Evolutionary conservation across 2,329 filamentous ascomycete genomes (phyloP).

Genomic region (Microdochium bolleyi): DNA sequence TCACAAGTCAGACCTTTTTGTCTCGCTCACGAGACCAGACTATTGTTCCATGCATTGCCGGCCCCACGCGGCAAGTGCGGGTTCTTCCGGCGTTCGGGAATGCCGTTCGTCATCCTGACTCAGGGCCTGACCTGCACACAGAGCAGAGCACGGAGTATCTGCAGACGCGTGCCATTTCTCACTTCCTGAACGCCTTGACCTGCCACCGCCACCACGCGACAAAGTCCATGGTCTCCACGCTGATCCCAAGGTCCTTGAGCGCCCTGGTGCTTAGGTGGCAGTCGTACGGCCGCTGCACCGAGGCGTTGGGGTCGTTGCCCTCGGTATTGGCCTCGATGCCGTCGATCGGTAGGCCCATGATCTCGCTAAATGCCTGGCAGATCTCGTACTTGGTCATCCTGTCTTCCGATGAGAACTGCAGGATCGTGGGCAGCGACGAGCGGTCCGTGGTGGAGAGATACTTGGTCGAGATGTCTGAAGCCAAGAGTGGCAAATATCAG

Average conservation of each 20-base stretch:
- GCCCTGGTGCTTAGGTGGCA: slow-evolving; percentile 75
- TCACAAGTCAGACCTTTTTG: too few species aligned
- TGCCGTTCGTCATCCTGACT: too few species aligned
- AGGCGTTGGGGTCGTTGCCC: slow-evolving; percentile 63
- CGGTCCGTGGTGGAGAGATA: slow-evolving; percentile 45
- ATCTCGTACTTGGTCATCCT: slow-evolving; percentile 87
- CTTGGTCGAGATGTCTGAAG: slow-evolving; percentile 58
- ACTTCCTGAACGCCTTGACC: slow-evolving; percentile 50
- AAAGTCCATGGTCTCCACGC: slow-evolving; percentile 69
- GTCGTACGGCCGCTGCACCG: slow-evolving; percentile 76
- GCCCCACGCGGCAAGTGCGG: too few species aligned
- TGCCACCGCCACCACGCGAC: slow-evolving; percentile 70
- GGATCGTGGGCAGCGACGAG: slow-evolving; percentile 53
- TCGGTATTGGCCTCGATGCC: slow-evolving; percentile 62
- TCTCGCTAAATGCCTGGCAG: slow-evolving; percentile 67
- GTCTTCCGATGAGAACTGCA: slow-evolving; percentile 86
- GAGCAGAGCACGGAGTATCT: slow-evolving; percentile 2
- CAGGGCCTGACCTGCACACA: too few species aligned
- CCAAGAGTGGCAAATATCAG: slow-evolving; percentile 5
- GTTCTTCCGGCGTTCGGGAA: too few species aligned
- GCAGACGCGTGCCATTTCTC: slow-evolving; percentile 12
- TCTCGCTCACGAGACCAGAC: too few species aligned
- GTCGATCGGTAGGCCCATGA: slow-evolving; percentile 66
- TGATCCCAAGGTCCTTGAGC: slow-evolving; percentile 65
- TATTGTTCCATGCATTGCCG: slow-evolving; percentile 1